Percentiles rank a stretch among this genome's conserved stretches.
Evolutionary conservation across 106 monocot genomes (phyloP).

Genomic region (Ottelia alismoides): DNA sequence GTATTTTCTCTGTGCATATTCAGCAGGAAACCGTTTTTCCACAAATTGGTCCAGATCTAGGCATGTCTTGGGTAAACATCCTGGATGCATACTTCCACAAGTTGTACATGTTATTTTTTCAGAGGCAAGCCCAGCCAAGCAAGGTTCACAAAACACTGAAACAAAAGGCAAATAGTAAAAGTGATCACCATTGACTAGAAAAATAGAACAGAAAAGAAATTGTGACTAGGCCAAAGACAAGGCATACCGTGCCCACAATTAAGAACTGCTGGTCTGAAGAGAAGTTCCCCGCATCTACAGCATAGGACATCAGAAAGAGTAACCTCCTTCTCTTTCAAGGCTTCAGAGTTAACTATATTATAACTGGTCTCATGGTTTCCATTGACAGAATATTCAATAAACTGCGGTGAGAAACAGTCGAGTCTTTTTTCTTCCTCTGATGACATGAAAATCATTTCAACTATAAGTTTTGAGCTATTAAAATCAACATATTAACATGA

Average conservation of each 20-base stretch:
- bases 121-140: background rate
- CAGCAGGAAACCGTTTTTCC: conserved; percentile 8
- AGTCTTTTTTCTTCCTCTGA: conserved; percentile 5
- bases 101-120: conserved; percentile 6
- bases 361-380: background rate
- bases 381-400: background rate
- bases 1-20: conserved; percentile 11
- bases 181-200: too few relatives aligned
- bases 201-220: background rate
- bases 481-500: too few relatives aligned
- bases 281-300: conserved; percentile 10
- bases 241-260: conserved; percentile 23
- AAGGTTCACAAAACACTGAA: conserved; percentile 16
- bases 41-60: conserved; percentile 2
- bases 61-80: conserved; percentile 11
- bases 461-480: too few relatives aligned
- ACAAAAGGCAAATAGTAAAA: background rate
- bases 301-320: conserved; percentile 13
- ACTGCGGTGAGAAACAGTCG: conserved; percentile 4
- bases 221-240: background rate
- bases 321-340: background rate
- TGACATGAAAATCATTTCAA: too few relatives aligned
- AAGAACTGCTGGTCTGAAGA: conserved; percentile 18
- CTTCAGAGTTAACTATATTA: too few relatives aligned
- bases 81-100: conserved; percentile 13